phyloP scores from a whole-genome alignment of 2,329 filamentous ascomycete genomes.

The Phaeosphaeriaceae sp. region DNA sequence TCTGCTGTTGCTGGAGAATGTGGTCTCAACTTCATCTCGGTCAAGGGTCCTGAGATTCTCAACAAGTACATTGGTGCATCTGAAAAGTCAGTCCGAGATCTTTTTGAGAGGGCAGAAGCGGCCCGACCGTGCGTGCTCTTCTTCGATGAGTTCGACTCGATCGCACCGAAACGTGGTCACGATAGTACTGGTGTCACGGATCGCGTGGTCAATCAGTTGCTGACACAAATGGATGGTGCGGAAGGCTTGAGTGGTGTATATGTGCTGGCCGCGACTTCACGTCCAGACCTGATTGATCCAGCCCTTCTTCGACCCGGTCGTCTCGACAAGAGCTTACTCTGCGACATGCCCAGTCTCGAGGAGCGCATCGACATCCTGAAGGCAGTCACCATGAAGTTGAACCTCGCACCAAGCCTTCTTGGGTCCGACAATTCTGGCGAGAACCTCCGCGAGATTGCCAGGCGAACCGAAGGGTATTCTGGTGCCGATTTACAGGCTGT shows the following conservation, averaged over 20 bases:
- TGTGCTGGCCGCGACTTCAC: conserved; percentile 89
- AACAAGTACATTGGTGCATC: conserved; percentile 99
- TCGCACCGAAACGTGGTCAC: conserved; percentile 95
- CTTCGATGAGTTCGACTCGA: conserved; percentile 98
- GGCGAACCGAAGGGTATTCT: conserved; percentile 84
- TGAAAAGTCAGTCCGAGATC: conserved; percentile 92
- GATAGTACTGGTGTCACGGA: conserved; percentile 99
- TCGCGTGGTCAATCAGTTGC: conserved; percentile 94
- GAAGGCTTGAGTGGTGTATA: conserved; percentile 96
- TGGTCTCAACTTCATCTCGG: conserved; percentile 96
- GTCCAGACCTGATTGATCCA: conserved; percentile 94
- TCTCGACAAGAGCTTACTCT: conserved; percentile 90
- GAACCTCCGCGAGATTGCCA: conserved; percentile 74
- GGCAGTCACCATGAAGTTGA: conserved; percentile 82
- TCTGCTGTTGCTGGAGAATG: conserved; percentile 98
- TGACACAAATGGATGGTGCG: conserved; percentile 98
- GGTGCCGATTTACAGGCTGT: conserved; percentile 94
- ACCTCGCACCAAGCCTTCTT: conserved; percentile 71
- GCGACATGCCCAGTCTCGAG: conserved; percentile 80
- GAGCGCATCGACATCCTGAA: conserved; percentile 89
- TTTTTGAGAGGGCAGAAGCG: conserved; percentile 91
- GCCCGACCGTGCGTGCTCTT: conserved; percentile 94
- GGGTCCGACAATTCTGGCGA: conserved; percentile 43
- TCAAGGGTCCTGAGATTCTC: conserved; percentile 96
- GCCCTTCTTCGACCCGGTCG: conserved; percentile 89